Evolutionary conservation across 2,329 filamentous ascomycete genomes (phyloP), one percentile per base, ranked within the genome.

Genomic region (Monilinia laxa): DNA sequence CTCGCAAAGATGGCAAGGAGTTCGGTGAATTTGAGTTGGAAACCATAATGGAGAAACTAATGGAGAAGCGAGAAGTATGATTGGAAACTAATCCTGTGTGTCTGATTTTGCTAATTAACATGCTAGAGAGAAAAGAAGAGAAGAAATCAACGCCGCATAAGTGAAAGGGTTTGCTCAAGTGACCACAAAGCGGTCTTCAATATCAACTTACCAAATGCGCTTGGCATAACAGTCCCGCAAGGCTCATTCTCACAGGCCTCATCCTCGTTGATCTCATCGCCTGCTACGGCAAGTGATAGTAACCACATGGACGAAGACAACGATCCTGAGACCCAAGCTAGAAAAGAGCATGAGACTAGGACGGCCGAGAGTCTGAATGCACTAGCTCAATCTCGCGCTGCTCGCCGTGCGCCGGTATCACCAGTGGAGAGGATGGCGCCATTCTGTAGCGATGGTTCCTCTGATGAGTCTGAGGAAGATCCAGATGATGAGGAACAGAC

Each of bases 401-500:
- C 45, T 51, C 45, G 28, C 10, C 45, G 58, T 60, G 16, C 14
- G 9, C 58, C 51, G n/a, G 12, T 18, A 20, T 35, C n/a, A 51
- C 28, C 45, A 38, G 31, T 14, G 12, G n/a, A 51, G 10, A 38
- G 18, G 20, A 2, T 38, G 31, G 31, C 31, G 25, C 58, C 28
- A 25, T 14, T 51, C 0, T 38, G 51, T 10, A 49, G 31, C 58
- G 47, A 49, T 1, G 31, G 38, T 5, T 35, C 42, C 20, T 66
- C 66, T 1, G 55, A 60, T 11, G 64, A 70, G 45, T 71, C 70
- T 20, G 70, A 71, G 18, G 71, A 72, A 45, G 71, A 72, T 62
- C 69, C 70, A 3, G 64, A 69, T 11, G 58, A 65, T 14, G 69
- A 70, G 4, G 64, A 65, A 57, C 58, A 18, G 2, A 6, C 53